Evolutionary conservation across 139 green algal genomes (phyloP).

Genomic region (Auxenochlorella pyrenoidosa): DNA sequence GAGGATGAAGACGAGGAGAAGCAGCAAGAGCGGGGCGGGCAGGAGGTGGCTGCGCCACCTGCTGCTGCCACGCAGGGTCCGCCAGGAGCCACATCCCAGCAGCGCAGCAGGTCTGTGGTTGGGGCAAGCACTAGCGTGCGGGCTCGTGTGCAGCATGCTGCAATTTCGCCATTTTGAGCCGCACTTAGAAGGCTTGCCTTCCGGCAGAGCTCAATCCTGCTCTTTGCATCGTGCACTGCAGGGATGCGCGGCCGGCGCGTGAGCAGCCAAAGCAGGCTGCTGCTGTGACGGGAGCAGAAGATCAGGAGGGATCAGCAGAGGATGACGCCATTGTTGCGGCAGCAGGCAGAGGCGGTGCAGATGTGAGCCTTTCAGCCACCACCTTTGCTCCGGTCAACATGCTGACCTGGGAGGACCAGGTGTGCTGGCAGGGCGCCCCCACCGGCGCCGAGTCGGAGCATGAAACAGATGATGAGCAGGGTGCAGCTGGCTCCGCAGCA

Average conservation of each 20-base stretch:
- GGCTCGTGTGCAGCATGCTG: background rate
- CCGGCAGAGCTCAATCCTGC: too few relatives aligned
- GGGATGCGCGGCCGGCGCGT: too few relatives aligned
- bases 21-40: background rate
- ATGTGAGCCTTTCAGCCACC: background rate
- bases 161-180: too few relatives aligned
- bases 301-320: background rate
- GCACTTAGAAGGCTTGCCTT: too few relatives aligned
- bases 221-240: too few relatives aligned
- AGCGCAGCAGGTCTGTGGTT: background rate
- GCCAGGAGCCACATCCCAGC: background rate
- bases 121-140: background rate
- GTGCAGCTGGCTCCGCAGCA: background rate
- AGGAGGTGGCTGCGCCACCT: background rate
- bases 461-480: background rate
- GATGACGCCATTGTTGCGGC: background rate
- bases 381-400: slow-evolving; percentile 6
- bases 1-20: background rate
- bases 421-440: background rate
- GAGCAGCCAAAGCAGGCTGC: background rate
- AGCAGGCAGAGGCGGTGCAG: too few relatives aligned
- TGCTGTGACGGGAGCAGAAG: background rate
- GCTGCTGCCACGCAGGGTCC: background rate
- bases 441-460: background rate
- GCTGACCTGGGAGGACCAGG: slow-evolving; percentile 5